Base-by-base conservation (phyloP, 805 yeast genomes). In the Torulaspora quercuum region DNA sequence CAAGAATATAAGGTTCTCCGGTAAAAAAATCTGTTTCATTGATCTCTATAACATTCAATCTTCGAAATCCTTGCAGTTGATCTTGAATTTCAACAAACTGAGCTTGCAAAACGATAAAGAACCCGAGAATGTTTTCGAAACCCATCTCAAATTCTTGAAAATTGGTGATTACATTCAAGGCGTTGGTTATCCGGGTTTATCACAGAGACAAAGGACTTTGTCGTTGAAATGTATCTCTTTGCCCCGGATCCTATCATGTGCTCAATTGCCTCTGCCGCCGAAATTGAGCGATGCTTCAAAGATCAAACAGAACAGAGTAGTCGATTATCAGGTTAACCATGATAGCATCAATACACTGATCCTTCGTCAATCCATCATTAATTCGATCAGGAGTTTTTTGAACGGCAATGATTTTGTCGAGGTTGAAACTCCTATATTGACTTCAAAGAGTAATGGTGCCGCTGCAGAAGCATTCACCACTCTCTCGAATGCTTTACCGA, bases 381-480 rank as follows among this genome's bases (percentile, higher is more conserved):
- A 67, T 7, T 55, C 70, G 2, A 65, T 90, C 3, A 64, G 96
- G 14, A 44, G 53, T 1, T 88, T 75, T 49, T 69, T 90, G 13
- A 67, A 69, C 25, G 49, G 53, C 0, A 61, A 65, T 14, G 76
- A 67, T 1, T 92, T 88, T 47, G 44, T 84, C 3, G 96, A 88
- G 57, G 95, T 92, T 0, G 83, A 81, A 34, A 92, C 99, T 0
- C 99, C 99, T 0, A 74, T 88, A 1, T 60, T 92, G 8, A 75
- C 87, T 0, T 51, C 66, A 5, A 78, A 80, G 1, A 76, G 88
- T 0, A 84, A 87, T 11, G 98, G 98, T 2, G 98, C 99, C 4
- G 78, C 80, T 50, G 97, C 98, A 0, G 72, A 73, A n/a, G 95
- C 97, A 0, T 92, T 92, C 49, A 53, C 52, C 1, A 87, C 97